phyloP scores from a whole-genome alignment of 139 green algal species.

The Chlamydomonas sphaeroides region DNA sequence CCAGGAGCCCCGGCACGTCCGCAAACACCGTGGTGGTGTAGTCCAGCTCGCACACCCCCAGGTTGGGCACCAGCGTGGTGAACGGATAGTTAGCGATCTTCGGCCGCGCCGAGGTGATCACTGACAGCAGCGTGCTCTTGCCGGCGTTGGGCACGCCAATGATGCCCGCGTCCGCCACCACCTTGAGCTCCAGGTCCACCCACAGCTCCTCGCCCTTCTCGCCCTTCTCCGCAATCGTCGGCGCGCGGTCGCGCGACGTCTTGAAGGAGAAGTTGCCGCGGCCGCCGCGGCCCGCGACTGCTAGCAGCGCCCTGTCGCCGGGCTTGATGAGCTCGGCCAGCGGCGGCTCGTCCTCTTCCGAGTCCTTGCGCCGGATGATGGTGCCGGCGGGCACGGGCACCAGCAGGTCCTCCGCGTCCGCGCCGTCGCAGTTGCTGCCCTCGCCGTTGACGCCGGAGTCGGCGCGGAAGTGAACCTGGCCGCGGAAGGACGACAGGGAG shows the following conservation, averaged over 20 bases:
- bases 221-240: slow-evolving; percentile 79
- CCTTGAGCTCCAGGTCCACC: slow-evolving; percentile 93
- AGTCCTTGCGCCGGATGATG: slow-evolving; percentile 81
- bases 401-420: slow-evolving; percentile 78
- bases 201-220: slow-evolving; percentile 75
- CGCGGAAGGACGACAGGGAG: slow-evolving; percentile 81
- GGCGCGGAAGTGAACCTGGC: slow-evolving; percentile 70
- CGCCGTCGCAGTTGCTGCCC: slow-evolving; percentile 69
- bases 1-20: slow-evolving; percentile 94
- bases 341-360: slow-evolving; percentile 53
- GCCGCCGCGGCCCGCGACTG: slow-evolving; percentile 86
- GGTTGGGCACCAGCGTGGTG: slow-evolving; percentile 97
- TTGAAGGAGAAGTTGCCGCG: slow-evolving; percentile 96
- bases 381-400: slow-evolving; percentile 89
- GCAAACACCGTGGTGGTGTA: slow-evolving; percentile 65
- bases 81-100: slow-evolving; percentile 99
- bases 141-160: slow-evolving; percentile 88
- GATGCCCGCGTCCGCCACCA: slow-evolving; percentile 96
- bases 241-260: slow-evolving; percentile 83
- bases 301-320: slow-evolving; percentile 82
- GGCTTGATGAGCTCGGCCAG: slow-evolving; percentile 85
- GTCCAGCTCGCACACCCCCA: slow-evolving; percentile 94
- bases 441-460: slow-evolving; percentile 46
- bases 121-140: slow-evolving; percentile 92
- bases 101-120: slow-evolving; percentile 83